Conservation (phyloP, 2,329 filamentous ascomycete genomes). For the Diplodia scrobiculata region DNA sequence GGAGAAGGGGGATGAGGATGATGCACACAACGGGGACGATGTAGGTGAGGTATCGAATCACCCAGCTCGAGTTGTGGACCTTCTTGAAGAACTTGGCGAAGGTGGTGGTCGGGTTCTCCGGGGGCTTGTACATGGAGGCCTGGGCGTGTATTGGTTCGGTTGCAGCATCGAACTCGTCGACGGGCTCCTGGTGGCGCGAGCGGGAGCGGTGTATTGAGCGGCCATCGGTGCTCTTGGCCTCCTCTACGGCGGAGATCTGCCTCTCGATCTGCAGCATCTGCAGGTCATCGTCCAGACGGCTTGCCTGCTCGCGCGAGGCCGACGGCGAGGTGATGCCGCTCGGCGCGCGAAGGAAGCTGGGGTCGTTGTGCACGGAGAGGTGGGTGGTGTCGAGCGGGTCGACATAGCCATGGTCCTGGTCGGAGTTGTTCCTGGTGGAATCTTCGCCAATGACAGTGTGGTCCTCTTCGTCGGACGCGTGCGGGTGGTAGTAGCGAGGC, state of each 20-base stretch:
- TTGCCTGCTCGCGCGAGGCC: slow-evolving; percentile 60
- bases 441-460: slow-evolving; percentile 46
- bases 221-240: slow-evolving; percentile 42
- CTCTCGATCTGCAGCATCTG: slow-evolving; percentile 66
- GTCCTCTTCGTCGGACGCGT: slow-evolving; percentile 40
- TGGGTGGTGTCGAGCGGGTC: slow-evolving; percentile 14
- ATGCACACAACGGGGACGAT: slow-evolving; percentile 66
- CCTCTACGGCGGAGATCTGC: slow-evolving; percentile 53
- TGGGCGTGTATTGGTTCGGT: slow-evolving; percentile 71
- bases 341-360: slow-evolving; percentile 48
- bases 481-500: slow-evolving; percentile 41
- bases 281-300: slow-evolving; percentile 66
- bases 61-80: slow-evolving; percentile 65
- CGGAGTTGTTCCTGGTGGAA: slow-evolving; percentile 38
- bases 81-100: slow-evolving; percentile 66
- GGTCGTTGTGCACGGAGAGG: slow-evolving; percentile 40
- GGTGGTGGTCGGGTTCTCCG: slow-evolving; percentile 62
- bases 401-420: slow-evolving; percentile 5
- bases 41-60: slow-evolving; percentile 72
- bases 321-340: slow-evolving; percentile 53
- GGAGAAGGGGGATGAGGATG: slow-evolving; percentile 67
- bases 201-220: slow-evolving; percentile 56
- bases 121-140: slow-evolving; percentile 65
- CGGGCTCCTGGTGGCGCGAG: slow-evolving; percentile 57
- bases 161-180: slow-evolving; percentile 68